Evolutionary conservation across 768 basidiomycete species (phyloP).

Genomic region (Termitomyces bulborhizus): DNA sequence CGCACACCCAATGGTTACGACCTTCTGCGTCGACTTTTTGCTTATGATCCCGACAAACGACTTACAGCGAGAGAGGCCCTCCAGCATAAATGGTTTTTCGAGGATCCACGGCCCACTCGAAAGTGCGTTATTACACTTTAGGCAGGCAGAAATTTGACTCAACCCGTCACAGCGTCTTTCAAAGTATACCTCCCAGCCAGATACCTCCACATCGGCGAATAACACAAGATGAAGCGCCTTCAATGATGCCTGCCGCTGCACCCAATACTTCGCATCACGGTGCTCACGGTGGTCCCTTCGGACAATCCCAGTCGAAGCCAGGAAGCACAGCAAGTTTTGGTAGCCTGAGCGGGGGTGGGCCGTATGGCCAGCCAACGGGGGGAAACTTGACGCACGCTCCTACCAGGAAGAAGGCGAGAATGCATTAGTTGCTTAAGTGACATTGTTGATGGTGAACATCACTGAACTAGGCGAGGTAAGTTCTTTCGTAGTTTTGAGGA

Average conservation of each 20-base stretch:
- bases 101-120: conserved; percentile 79
- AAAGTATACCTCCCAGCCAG: conserved; percentile 53
- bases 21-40: conserved; percentile 80
- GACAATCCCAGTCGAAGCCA: conserved; percentile 50
- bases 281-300: conserved; percentile 29
- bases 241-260: conserved; percentile 67
- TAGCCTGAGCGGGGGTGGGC: conserved; percentile 52
- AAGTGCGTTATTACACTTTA: conserved; percentile 51
- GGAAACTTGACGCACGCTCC: conserved; percentile 28
- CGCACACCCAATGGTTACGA: conserved; percentile 65
- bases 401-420: conserved; percentile 55
- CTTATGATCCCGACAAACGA: conserved; percentile 84
- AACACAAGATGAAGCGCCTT: conserved; percentile 87
- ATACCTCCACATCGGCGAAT: conserved; percentile 85
- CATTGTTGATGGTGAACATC: not conserved
- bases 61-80: conserved; percentile 81
- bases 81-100: conserved; percentile 85
- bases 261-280: conserved; percentile 39
- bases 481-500: not conserved
- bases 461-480: conserved; percentile 8
- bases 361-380: conserved; percentile 29
- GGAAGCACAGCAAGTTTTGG: conserved; percentile 61
- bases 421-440: conserved; percentile 29
- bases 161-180: conserved; percentile 57
- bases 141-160: not conserved